phyloP scores from a whole-genome alignment of 2,329 filamentous ascomycete genomes.

The Polytolypa hystricis region DNA sequence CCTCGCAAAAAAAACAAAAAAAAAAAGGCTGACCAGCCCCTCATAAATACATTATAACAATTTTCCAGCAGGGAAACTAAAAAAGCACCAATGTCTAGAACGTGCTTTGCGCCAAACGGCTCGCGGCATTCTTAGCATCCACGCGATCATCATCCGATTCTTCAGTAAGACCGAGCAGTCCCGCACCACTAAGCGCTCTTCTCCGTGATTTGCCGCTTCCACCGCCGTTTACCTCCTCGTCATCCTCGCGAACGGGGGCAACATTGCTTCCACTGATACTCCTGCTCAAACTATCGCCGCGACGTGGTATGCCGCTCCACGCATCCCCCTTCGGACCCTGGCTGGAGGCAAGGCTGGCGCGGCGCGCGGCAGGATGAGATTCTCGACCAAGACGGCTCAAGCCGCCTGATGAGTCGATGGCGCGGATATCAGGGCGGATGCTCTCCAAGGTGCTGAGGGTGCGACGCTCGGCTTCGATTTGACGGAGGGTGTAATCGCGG shows the following conservation, averaged over 20 bases:
- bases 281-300: conserved; percentile 65
- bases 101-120: conserved; percentile 83
- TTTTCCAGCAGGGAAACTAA: too few species aligned
- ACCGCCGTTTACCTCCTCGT: conserved; percentile 42
- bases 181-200: conserved; percentile 34
- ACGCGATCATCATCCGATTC: conserved; percentile 81
- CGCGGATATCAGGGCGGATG: conserved; percentile 82
- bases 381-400: conserved; percentile 84
- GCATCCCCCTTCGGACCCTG: conserved; percentile 97
- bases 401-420: conserved; percentile 83
- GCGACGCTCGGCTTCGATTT: conserved; percentile 90
- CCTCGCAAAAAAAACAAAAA: conserved; percentile 2
- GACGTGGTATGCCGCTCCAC: conserved; percentile 86
- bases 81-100: too few species aligned
- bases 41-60: too few species aligned
- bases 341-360: conserved; percentile 68
- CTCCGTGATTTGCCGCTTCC: conserved; percentile 31
- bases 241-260: conserved; percentile 52
- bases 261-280: conserved; percentile 65
- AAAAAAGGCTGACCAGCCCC: too few species aligned
- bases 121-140: conserved; percentile 91
- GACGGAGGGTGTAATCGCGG: conserved; percentile 82
- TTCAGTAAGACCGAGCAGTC: conserved; percentile 28
- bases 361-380: conserved; percentile 62
- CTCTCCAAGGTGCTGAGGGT: conserved; percentile 87